Base-by-base conservation (phyloP, 1,139 yeast genomes). In the Hemisphaericaspora xylofermentans region DNA sequence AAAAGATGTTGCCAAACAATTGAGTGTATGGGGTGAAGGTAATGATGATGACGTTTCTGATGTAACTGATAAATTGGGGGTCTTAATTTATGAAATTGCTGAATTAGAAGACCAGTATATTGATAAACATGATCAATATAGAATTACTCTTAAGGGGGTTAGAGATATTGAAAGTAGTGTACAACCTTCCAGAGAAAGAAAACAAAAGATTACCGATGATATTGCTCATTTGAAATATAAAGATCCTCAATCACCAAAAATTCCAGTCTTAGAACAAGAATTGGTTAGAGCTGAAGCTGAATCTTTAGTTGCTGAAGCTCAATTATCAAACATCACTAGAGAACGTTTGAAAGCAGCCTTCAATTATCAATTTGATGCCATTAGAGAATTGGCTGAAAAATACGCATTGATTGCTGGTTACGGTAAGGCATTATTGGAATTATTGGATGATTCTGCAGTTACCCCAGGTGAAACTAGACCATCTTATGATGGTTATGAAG, bases 381-480 rank as follows among this genome's bases (percentile, higher is more conserved):
- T 89, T 57, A 86, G 96, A 67, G 98, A 93, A 75, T 89, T 86
- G 73, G 84, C 96, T 56, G 98, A 93, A 77, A 93, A 93, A 76
- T 76, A 87, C 57, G 98, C 98, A 41, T 77, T 93, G 63, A 88
- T 93, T 72, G 97, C 98, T 54, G 97, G 97, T 56, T 93, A 93
- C 78, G 98, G 98, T 71, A 93, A 91, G 79, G 97, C 97, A 38
- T 74, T 93, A 50, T 80, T 93, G 64, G 98, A 93, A 76, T 82
- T 93, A 64, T 80, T 93, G 64, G 98, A 93, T 66, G 98, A 91
- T 68, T 74, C 95, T 54, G 94, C 98, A 49, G 97, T 93, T 53
- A 91, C 98, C 51, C 98, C 98, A 51, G 98, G 98, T 74, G 98
- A 93, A 77, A 88, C 96, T 48, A 88, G 98, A 76, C 94, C 96